Percentiles rank a stretch among this genome's conserved stretches.
These are phyloP conservation scores for Urochloa ruziziensis DNA, from an alignment of 176 grass and related monocot species.

Conservation along the genomic window DNA sequence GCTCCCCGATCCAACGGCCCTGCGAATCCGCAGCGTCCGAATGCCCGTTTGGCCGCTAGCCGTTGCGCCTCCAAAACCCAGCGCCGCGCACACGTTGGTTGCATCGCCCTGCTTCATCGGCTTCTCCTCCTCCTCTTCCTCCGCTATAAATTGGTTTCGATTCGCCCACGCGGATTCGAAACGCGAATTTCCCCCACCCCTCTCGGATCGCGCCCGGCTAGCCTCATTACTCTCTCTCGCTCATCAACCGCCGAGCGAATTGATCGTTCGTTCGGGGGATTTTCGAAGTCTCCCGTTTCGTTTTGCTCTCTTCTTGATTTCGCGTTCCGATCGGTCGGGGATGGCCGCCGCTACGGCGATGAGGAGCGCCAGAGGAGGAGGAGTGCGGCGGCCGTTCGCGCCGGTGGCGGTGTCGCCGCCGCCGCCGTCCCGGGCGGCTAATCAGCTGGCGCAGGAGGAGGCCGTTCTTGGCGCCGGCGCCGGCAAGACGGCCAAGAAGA, in stretches of 20 bases:
- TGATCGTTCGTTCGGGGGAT: background rate
- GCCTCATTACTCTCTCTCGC: conserved; percentile 26
- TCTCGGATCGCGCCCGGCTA: background rate
- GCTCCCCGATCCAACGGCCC: conserved; percentile 18
- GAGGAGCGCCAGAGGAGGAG: background rate
- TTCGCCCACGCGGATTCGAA: conserved; percentile 16
- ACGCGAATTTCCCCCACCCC: conserved; percentile 1
- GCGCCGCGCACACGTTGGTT: conserved; percentile 14
- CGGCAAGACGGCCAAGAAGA: background rate
- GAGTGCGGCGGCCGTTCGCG: conserved; percentile 32
- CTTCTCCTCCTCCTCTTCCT: background rate
- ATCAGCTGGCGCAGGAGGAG: conserved; percentile 4
- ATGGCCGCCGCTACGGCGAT: conserved; percentile 26
- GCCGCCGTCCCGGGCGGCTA: background rate
- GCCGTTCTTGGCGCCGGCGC: conserved; percentile 6
- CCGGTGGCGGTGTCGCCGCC: conserved; percentile 5
- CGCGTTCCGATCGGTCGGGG: background rate
- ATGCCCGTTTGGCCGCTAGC: conserved; percentile 17
- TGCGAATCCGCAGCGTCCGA: background rate
- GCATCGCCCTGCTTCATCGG: background rate
- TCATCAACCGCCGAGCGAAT: conserved; percentile 9
- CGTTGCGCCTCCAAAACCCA: conserved; percentile 34
- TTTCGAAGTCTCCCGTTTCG: background rate
- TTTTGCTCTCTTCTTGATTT: background rate
- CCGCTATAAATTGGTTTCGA: conserved; percentile 33